phyloP scores from a whole-genome alignment of 2,329 filamentous ascomycete species.

The Phialophora chinensis region DNA sequence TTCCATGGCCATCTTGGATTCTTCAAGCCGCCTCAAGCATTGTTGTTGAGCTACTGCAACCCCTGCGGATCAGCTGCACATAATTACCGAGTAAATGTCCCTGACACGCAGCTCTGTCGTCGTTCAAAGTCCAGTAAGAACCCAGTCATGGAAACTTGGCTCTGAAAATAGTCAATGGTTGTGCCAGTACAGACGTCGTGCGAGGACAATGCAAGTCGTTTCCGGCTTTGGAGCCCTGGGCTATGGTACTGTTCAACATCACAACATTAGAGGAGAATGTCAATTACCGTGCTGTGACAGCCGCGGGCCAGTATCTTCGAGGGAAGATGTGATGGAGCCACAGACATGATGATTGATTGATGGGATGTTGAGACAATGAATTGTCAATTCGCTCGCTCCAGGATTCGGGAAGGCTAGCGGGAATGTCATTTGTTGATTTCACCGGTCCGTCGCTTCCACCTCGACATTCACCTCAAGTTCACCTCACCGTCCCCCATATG shows the following conservation, averaged over 20 bases:
- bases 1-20: neutral
- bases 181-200: neutral
- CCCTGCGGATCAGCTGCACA: neutral
- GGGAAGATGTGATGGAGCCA: neutral
- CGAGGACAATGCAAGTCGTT: neutral
- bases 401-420: neutral
- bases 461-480: neutral
- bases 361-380: neutral
- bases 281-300: neutral
- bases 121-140: neutral
- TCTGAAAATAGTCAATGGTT: neutral
- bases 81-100: neutral
- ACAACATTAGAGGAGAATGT: neutral
- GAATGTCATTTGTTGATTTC: neutral
- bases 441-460: constrained; percentile 6
- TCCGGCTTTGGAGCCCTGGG: neutral
- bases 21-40: neutral
- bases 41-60: neutral
- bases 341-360: neutral
- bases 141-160: neutral
- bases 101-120: neutral
- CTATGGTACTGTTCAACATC: neutral
- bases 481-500: constrained; percentile 1
- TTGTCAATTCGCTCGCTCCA: neutral
- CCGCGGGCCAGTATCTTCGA: neutral